A percentile compares a stretch with the other conserved stretches of the same genome.
Evolutionary conservation across 768 basidiomycete genomes (phyloP).

Genomic region (Lepiota subincarnata): DNA sequence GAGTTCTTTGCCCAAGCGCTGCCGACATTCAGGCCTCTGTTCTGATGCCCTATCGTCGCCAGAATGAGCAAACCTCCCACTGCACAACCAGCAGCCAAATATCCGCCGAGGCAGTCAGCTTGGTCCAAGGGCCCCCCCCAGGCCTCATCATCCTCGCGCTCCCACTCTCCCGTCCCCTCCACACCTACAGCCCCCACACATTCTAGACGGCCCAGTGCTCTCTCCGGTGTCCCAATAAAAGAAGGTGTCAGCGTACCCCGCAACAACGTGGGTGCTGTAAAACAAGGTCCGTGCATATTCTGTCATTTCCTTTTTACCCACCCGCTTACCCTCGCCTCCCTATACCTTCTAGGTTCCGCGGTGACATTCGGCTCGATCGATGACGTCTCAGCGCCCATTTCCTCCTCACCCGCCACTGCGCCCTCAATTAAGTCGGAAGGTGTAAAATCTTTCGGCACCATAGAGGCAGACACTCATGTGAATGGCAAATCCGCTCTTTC

Average conservation of each 20-base stretch:
- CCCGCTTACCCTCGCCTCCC: slow-evolving; percentile 11
- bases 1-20: slow-evolving; percentile 18
- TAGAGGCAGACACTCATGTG: slow-evolving; percentile 48
- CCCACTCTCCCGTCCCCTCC: slow-evolving; percentile 71
- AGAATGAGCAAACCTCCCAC: slow-evolving; percentile 96
- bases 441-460: slow-evolving; percentile 81
- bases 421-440: slow-evolving; percentile 64
- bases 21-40: neutral
- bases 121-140: slow-evolving; percentile 88
- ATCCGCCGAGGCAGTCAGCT: slow-evolving; percentile 75
- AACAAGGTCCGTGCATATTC: slow-evolving; percentile 51
- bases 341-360: slow-evolving; percentile 43
- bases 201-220: slow-evolving; percentile 73
- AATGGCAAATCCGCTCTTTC: slow-evolving; percentile 61
- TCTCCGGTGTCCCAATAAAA: slow-evolving; percentile 68
- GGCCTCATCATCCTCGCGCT: slow-evolving; percentile 59
- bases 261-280: slow-evolving; percentile 59
- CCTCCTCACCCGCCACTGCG: slow-evolving; percentile 74
- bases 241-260: slow-evolving; percentile 75
- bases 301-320: slow-evolving; percentile 8
- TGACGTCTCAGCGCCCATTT: slow-evolving; percentile 71
- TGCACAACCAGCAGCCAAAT: slow-evolving; percentile 58
- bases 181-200: slow-evolving; percentile 54
- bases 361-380: slow-evolving; percentile 92
- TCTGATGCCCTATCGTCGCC: slow-evolving; percentile 15